A percentile compares a stretch with the other conserved stretches of the same genome.
Conservation (phyloP, 148 eudicot genomes). For the Spergularia marina region DNA sequence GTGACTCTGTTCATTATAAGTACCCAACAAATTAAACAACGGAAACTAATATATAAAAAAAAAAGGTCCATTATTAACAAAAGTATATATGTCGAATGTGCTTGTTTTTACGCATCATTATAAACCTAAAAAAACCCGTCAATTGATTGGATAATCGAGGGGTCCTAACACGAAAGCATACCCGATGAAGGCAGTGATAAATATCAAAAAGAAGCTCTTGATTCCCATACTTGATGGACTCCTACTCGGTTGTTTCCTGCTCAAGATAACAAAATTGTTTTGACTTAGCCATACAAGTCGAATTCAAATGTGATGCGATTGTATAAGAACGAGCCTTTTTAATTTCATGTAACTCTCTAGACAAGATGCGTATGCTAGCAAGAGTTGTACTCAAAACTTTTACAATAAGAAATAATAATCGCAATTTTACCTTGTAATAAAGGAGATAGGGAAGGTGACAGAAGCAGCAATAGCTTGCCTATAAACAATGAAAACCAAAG, state of each 20-base stretch:
- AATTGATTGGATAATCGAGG: no score
- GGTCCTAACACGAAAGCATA: background rate
- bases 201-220: constrained; percentile 55
- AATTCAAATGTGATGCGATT: no score
- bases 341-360: no score
- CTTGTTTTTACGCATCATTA: no score
- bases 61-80: background rate
- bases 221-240: constrained; percentile 31
- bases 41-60: background rate
- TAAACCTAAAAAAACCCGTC: no score
- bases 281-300: no score
- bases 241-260: constrained; percentile 39
- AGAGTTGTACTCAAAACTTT: no score
- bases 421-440: background rate
- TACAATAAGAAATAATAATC: background rate
- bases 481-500: constrained; percentile 11
- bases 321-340: no score
- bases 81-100: no score
- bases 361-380: no score
- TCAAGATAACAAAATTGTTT: no score
- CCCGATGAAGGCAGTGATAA: constrained; percentile 60
- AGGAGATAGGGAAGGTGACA: constrained; percentile 13
- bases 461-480: constrained; percentile 16
- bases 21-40: background rate
- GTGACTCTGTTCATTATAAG: constrained; percentile 41